phyloP scores from a whole-genome alignment of 176 grass and related monocot genomes.

The Oropetium thomaeum region DNA sequence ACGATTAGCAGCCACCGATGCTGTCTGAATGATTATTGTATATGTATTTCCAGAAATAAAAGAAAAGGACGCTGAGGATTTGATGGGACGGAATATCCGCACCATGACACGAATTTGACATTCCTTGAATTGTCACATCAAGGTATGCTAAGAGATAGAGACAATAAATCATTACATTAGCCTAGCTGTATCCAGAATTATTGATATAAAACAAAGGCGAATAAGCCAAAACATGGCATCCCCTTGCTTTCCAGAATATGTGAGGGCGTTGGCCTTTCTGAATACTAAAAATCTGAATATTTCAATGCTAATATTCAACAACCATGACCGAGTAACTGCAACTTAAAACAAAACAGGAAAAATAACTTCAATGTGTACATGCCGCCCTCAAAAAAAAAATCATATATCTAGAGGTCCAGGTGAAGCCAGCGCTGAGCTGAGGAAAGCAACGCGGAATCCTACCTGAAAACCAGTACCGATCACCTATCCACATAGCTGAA shows the following conservation, averaged over 20 bases:
- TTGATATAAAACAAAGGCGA: not conserved
- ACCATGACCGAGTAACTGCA: not conserved
- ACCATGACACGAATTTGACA: constrained; percentile 12
- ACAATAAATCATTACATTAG: constrained; percentile 10
- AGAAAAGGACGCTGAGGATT: not conserved
- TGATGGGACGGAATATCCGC: not conserved
- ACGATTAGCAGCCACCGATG: not conserved
- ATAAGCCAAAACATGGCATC: not conserved
- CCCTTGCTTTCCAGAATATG: constrained; percentile 22
- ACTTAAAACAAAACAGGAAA: not conserved
- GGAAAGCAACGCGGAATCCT: constrained; percentile 7
- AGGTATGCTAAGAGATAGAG: constrained; percentile 1
- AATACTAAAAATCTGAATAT: not conserved
- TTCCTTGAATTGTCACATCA: constrained; percentile 13
- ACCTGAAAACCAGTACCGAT: not conserved
- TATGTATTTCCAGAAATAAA: not conserved
- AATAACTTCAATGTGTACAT: constrained; percentile 1
- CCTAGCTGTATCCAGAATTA: constrained; percentile 17
- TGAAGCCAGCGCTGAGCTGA: constrained; percentile 23
- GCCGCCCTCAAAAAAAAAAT: not conserved
- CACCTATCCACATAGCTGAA: constrained; percentile 16
- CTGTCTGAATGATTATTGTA: not conserved
- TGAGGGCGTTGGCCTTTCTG: not conserved
- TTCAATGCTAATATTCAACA: not conserved
- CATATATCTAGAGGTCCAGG: not conserved